These are phyloP conservation scores for Apophysomyces elegans DNA, from an alignment of 371 early-diverging fungal species.

Conservation along the genomic window DNA sequence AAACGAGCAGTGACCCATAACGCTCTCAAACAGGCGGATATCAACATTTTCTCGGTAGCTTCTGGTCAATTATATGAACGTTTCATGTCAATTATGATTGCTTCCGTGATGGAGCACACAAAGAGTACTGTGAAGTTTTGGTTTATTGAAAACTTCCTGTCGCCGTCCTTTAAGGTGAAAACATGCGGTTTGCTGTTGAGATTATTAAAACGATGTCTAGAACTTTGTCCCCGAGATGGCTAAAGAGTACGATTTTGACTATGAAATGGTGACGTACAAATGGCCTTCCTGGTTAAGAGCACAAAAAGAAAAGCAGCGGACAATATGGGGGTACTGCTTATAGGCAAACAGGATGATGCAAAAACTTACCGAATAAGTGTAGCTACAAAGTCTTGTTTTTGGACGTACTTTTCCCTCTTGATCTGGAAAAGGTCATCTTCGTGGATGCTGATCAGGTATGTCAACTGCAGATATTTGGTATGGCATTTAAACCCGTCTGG, in stretches of 20 bases:
- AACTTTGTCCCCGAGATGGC: constrained; percentile 91
- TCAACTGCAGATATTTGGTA: background rate
- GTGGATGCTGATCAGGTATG: constrained; percentile 95
- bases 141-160: constrained; percentile 96
- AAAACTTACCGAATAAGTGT: background rate
- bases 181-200: background rate
- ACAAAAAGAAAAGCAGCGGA: constrained; percentile 94
- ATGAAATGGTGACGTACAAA: constrained; percentile 94
- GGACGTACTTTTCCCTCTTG: constrained; percentile 94
- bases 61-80: constrained; percentile 97
- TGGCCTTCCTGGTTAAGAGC: constrained; percentile 96
- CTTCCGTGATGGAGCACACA: constrained; percentile 89
- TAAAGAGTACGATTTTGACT: constrained; percentile 81
- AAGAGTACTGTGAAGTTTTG: constrained; percentile 92
- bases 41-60: constrained; percentile 96
- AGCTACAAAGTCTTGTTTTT: constrained; percentile 95
- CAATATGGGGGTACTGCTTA: constrained; percentile 83
- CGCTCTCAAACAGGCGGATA: constrained; percentile 56
- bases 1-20: constrained; percentile 11
- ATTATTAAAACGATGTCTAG: constrained; percentile 29
- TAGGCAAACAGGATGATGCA: background rate
- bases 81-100: constrained; percentile 95
- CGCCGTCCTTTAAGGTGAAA: constrained; percentile 87
- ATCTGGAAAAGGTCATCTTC: constrained; percentile 94
- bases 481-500: no score